These are phyloP conservation scores for Backusella sp. DNA, from an alignment of 192 early-diverging fungal genomes.

Conservation along the genomic window DNA sequence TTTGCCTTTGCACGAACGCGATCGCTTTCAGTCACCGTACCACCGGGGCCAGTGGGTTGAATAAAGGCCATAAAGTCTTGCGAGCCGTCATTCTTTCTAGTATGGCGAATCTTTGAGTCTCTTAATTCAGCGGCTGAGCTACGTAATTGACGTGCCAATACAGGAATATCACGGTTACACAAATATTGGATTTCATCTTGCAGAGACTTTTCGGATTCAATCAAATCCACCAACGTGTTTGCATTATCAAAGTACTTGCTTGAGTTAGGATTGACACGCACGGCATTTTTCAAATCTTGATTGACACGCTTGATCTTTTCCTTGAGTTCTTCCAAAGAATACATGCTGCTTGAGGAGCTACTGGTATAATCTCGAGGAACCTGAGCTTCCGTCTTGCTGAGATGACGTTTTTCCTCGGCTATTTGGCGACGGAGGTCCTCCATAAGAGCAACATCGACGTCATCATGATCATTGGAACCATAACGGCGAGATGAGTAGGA, in stretches of 20 bases:
- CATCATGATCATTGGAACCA: not conserved
- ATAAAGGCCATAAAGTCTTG: constrained; percentile 29
- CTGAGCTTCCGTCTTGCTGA: not conserved
- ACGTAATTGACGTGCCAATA: constrained; percentile 41
- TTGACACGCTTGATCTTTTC: constrained; percentile 44
- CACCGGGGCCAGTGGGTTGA: constrained; percentile 52
- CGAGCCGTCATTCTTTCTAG: constrained; percentile 36
- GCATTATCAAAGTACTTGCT: constrained; percentile 11
- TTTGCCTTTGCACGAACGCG: constrained; percentile 52
- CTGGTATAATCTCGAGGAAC: not conserved
- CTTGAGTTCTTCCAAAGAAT: constrained; percentile 44
- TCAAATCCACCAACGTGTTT: constrained; percentile 21
- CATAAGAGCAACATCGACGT: constrained; percentile 1
- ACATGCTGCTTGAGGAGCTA: not conserved
- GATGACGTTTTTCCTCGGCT: not conserved
- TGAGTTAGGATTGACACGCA: not conserved
- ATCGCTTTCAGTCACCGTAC: constrained; percentile 50
- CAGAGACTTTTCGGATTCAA: constrained; percentile 23
- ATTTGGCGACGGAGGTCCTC: constrained; percentile 23
- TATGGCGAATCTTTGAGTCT: constrained; percentile 42
- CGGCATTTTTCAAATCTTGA: constrained; percentile 16
- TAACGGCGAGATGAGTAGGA: not conserved
- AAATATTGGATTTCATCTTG: constrained; percentile 41
- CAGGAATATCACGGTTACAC: constrained; percentile 44
- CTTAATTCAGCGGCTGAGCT: constrained; percentile 39